These are phyloP conservation scores for Phragmites australis DNA, from an alignment of 176 grass and related monocot species.

Conservation along the genomic window DNA sequence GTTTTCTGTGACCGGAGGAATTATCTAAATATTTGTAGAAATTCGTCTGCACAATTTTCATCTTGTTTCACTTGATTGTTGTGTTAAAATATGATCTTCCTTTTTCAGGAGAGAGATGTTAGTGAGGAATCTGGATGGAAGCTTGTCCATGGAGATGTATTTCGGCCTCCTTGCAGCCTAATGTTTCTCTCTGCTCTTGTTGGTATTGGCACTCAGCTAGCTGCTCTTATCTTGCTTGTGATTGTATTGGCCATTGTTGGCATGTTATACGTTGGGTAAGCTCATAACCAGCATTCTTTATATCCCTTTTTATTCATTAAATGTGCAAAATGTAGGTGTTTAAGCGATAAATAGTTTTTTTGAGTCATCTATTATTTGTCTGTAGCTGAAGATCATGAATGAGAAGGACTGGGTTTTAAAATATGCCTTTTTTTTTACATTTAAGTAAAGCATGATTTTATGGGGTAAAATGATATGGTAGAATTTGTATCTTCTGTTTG, in stretches of 20 bases:
- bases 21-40: no score
- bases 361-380: constrained; percentile 8
- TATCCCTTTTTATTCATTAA: neutral
- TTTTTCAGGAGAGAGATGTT: constrained; percentile 92
- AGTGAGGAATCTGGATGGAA: constrained; percentile 99
- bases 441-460: neutral
- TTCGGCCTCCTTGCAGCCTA: constrained; percentile 65
- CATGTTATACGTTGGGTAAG: constrained; percentile 97
- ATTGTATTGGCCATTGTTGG: constrained; percentile 94
- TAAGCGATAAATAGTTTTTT: constrained; percentile 10
- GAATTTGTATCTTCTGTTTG: neutral
- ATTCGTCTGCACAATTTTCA: no score
- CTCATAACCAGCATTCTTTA: constrained; percentile 9
- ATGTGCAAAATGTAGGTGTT: constrained; percentile 1
- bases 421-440: neutral
- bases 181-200: constrained; percentile 82
- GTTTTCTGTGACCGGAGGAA: neutral
- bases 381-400: constrained; percentile 6
- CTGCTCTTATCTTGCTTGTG: constrained; percentile 84
- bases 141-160: constrained; percentile 99
- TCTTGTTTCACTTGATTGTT: no score
- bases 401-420: neutral
- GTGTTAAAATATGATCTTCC: neutral
- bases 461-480: neutral
- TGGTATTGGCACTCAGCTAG: constrained; percentile 86